Evolutionary conservation across 2,329 filamentous ascomycete species (phyloP), one percentile per base, ranked within the genome.

Genomic region (Rhexocercosporidium sp.): DNA sequence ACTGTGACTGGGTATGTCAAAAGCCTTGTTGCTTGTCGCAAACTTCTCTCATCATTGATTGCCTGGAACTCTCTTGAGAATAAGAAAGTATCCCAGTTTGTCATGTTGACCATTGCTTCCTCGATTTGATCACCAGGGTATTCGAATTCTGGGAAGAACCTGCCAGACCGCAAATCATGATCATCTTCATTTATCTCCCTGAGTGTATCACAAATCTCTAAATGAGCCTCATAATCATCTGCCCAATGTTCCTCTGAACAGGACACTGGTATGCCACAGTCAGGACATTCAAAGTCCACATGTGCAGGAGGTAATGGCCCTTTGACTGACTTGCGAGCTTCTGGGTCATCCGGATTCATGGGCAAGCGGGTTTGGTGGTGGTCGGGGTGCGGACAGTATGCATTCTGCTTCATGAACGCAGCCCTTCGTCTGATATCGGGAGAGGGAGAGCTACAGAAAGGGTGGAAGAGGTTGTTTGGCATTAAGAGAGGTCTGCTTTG

Each of bases 121-220:
- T 97, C 94, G 78, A 97, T 89, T 81, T 97, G 94, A 64, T 90
- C 85, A 16, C 91, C 92, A 0, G 96, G 94, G 77, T 97, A 97
- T 69, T 94, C 89, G 76, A 97, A 98, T 79, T 99, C 96, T 16
- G 92, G 90, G 80, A 99, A 99, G 79, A 93, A 91, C 31, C 96
- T 88, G 3, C 96, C 96, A 20, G 93, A 97, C 60, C 92, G 86
- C 72, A 99, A 81, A 78, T 99, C 96, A 77, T 99, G 96, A 74
- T 99, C 96, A 77, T 99, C 96, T 81, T 99, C 96, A 74, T 99
- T 99, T 80, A 97, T 95, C 80, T 98, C 91, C 71, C 91, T 86
- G 65, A 99, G 82, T 0, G 92, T 92, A 75, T 99, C 95, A 79
- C 96, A 99, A 41, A 99, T 90, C 77, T 97, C 88, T 68, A 99